A percentile compares a stretch with the other conserved stretches of the same genome.
phyloP scores from a whole-genome alignment of 495 filamentous ascomycete genomes.

The Amniculicola lignicola region DNA sequence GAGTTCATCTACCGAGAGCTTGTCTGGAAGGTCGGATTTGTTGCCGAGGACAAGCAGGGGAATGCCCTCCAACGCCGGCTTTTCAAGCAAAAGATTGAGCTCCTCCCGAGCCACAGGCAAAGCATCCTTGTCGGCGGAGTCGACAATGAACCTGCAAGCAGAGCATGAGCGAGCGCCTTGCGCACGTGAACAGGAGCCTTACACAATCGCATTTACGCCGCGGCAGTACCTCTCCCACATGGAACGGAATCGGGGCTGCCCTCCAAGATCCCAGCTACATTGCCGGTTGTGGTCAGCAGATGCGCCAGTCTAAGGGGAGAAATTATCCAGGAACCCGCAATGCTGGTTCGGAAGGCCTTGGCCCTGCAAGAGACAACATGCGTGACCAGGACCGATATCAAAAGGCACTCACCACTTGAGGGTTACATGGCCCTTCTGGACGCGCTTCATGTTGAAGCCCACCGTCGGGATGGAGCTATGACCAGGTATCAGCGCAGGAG shows the following conservation, averaged over 20 bases:
- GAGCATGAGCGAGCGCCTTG: constrained; percentile 27
- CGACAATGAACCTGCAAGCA: constrained; percentile 80
- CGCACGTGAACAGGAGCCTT: constrained; percentile 35
- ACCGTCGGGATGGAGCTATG: constrained; percentile 94
- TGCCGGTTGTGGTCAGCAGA: constrained; percentile 31
- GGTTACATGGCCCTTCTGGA: constrained; percentile 97
- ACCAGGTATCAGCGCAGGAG: constrained; percentile 39
- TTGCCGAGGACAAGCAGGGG: constrained; percentile 95
- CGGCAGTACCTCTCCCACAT: constrained; percentile 99
- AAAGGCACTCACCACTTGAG: constrained; percentile 76
- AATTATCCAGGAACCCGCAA: constrained; percentile 19
- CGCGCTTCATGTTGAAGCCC: constrained; percentile 97
- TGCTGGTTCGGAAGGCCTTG: constrained; percentile 21
- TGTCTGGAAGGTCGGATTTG: constrained; percentile 87
- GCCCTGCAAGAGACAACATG: constrained; percentile 15
- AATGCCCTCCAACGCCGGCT: constrained; percentile 81
- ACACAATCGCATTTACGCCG: constrained; percentile 96
- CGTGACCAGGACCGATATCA: constrained; percentile 22
- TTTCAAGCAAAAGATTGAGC: constrained; percentile 81
- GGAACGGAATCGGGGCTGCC: constrained; percentile 91
- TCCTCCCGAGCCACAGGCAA: constrained; percentile 89
- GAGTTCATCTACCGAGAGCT: constrained; percentile 86
- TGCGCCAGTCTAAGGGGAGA: constrained; percentile 1
- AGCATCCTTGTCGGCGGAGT: constrained; percentile 77
- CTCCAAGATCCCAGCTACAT: constrained; percentile 87